Conservation (phyloP, 2,329 filamentous ascomycete species). For the Colletotrichum sp. region DNA sequence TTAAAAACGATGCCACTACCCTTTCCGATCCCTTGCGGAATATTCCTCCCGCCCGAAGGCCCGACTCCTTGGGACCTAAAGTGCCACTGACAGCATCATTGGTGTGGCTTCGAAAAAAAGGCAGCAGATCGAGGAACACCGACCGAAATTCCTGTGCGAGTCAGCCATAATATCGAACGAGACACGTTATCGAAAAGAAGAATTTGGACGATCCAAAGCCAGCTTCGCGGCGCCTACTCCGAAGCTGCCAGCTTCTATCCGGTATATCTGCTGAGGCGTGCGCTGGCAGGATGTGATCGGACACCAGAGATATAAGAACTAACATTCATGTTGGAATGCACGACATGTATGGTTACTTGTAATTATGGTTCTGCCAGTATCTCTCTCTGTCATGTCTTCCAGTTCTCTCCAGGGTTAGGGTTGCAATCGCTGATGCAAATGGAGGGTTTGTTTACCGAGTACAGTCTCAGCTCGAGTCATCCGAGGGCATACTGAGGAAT, state of each 20-base stretch:
- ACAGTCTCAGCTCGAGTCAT: not conserved
- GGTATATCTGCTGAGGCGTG: not conserved
- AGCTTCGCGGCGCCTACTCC: not conserved
- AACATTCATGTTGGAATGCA: not conserved
- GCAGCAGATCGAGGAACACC: not conserved
- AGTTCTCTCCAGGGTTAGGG: constrained; percentile 5
- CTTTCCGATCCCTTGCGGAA: not conserved
- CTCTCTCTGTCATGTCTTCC: not conserved
- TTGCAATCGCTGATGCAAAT: not conserved
- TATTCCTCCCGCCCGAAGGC: not conserved
- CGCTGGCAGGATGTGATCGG: not conserved
- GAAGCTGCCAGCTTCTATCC: not conserved
- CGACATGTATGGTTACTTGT: not conserved
- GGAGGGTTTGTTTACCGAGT: not conserved
- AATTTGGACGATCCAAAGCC: not conserved
- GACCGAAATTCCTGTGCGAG: not conserved
- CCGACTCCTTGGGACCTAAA: not conserved
- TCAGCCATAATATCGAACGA: not conserved
- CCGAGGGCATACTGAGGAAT: not conserved
- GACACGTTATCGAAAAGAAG: not conserved
- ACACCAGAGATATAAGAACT: not conserved
- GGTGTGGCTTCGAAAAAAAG: not conserved
- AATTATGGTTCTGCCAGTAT: not conserved
- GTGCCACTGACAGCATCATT: not conserved
- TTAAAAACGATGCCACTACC: not conserved